phyloP scores from a whole-genome alignment of 345 rosid species.

The Cardamine resedifolia region DNA sequence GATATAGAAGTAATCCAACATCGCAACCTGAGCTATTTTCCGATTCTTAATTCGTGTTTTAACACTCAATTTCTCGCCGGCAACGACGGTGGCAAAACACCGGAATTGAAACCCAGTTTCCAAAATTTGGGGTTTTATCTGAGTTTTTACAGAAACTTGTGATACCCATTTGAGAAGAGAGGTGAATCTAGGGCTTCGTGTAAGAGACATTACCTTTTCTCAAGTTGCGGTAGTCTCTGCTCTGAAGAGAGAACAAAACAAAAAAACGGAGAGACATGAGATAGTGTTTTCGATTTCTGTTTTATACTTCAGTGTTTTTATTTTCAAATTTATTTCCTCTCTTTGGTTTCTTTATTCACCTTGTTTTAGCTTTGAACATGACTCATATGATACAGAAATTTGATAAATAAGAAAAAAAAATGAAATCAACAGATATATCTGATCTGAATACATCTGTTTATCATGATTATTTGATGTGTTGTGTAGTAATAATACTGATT shows the following conservation, averaged over 20 bases:
- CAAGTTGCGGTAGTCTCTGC: neutral
- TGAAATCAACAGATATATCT: neutral
- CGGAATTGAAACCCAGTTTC: too few species aligned
- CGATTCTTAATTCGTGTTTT: too few species aligned
- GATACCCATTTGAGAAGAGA: conserved; percentile 11
- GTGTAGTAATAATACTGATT: neutral
- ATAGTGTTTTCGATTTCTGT: neutral
- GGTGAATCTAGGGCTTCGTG: conserved; percentile 12
- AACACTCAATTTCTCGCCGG: too few species aligned
- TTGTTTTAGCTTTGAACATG: neutral
- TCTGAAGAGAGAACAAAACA: neutral
- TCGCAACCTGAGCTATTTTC: too few species aligned
- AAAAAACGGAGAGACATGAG: neutral
- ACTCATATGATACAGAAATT: conserved; percentile 6
- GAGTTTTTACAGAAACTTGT: too few species aligned
- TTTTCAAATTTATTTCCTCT: neutral
- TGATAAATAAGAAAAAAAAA: neutral
- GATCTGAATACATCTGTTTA: conserved; percentile 6
- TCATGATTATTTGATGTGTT: neutral
- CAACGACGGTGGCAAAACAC: too few species aligned
- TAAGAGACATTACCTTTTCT: neutral
- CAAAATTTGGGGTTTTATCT: too few species aligned
- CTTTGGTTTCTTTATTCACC: neutral
- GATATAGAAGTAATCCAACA: too few species aligned
- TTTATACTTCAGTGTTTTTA: neutral